Conservation (phyloP, 352 stramenopile species). For the Globisporangium canariense region DNA sequence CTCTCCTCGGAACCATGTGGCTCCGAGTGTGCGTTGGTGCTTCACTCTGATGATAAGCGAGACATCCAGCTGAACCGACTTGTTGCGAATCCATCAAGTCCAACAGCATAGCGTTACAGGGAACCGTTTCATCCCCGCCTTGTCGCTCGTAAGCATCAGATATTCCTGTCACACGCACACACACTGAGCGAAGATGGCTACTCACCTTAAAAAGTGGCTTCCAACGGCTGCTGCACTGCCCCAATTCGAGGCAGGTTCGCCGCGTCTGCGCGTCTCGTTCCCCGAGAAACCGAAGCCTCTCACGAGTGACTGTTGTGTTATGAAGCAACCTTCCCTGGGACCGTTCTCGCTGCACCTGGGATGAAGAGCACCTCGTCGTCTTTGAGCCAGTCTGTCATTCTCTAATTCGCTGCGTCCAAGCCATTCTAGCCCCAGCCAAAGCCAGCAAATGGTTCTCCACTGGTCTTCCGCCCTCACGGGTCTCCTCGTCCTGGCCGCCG, state of each 20-base stretch:
- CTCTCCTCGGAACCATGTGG: background rate
- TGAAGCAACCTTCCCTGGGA: background rate
- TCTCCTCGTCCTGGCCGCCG: background rate
- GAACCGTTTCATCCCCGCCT: background rate
- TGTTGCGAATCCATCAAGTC: background rate
- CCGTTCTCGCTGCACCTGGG: background rate
- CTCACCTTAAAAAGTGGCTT: background rate
- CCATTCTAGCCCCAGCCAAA: background rate
- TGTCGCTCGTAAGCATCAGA: background rate
- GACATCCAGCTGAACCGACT: background rate
- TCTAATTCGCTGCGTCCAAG: background rate
- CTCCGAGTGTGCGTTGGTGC: background rate
- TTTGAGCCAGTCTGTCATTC: background rate
- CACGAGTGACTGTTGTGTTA: background rate
- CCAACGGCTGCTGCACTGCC: background rate
- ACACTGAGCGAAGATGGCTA: background rate
- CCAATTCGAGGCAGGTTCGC: background rate
- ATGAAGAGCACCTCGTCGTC: background rate
- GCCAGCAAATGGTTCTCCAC: background rate
- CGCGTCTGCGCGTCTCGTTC: background rate
- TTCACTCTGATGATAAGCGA: no score
- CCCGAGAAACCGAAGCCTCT: background rate
- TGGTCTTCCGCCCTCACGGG: background rate
- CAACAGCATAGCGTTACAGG: background rate
- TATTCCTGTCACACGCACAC: background rate